phyloP scores from a whole-genome alignment of 371 early-diverging fungal genomes.

The Dichotomocladium elegans region DNA sequence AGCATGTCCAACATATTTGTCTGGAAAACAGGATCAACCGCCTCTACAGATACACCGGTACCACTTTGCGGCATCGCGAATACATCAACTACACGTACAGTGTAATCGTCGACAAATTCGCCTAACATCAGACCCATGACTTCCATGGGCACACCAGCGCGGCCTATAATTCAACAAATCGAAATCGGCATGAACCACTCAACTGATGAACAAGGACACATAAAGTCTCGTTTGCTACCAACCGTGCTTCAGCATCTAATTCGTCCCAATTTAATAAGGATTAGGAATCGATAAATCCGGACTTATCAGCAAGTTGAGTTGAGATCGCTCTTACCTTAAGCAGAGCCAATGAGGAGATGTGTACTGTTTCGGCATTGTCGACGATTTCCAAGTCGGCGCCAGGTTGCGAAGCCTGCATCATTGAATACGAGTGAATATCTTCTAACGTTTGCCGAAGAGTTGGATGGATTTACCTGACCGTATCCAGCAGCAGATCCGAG shows the following conservation, averaged over 20 bases:
- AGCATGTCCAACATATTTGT: constrained; percentile 99
- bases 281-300: background rate
- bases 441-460: background rate
- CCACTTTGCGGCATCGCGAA: constrained; percentile 99
- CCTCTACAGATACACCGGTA: constrained; percentile 99
- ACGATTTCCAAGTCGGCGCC: constrained; percentile 85
- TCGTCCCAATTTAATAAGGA: background rate
- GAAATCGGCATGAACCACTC: too few relatives aligned
- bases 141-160: constrained; percentile 99
- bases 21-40: constrained; percentile 99
- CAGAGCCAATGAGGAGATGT: constrained; percentile 98
- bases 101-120: constrained; percentile 99
- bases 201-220: background rate
- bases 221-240: background rate
- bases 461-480: constrained; percentile 24
- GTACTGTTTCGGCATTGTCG: constrained; percentile 99
- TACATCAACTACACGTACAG: constrained; percentile 99
- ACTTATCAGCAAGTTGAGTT: background rate
- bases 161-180: constrained; percentile 52
- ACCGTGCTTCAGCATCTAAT: background rate
- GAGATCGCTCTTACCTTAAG: constrained; percentile 87
- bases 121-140: constrained; percentile 99
- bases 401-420: constrained; percentile 51
- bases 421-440: background rate
- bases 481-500: constrained; percentile 60